Evolutionary conservation across 2,329 filamentous ascomycete genomes (phyloP).

Genomic region (Penicillium hordei): DNA sequence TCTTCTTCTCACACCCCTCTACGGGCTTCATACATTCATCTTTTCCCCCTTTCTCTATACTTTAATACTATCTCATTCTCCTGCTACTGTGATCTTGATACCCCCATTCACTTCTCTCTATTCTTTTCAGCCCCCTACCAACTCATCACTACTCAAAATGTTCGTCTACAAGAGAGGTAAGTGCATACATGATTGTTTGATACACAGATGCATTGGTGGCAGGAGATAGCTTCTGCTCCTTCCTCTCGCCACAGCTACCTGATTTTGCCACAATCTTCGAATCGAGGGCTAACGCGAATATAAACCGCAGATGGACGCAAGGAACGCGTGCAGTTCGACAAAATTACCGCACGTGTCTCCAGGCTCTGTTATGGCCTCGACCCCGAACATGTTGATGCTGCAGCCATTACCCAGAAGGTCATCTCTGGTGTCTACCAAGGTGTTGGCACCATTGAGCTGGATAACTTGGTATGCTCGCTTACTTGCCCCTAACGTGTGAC

Average conservation of each 20-base stretch:
- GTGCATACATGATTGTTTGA: conserved; percentile 18
- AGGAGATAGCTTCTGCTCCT: not conserved
- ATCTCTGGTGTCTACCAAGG: conserved; percentile 99
- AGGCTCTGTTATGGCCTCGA: conserved; percentile 97
- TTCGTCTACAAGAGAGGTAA: conserved; percentile 65
- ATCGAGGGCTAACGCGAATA: conserved; percentile 21
- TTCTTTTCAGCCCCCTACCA: conserved; percentile 10
- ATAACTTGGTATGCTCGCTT: conserved; percentile 75
- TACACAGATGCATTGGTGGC: not conserved
- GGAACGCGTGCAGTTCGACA: conserved; percentile 99
- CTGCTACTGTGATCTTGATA: conserved; percentile 25
- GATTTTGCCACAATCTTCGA: conserved; percentile 19
- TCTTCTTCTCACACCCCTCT: conserved; percentile 24
- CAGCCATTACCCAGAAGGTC: conserved; percentile 98
- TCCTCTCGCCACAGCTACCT: not conserved
- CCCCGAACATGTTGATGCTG: conserved; percentile 91
- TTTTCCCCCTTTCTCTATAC: conserved; percentile 14
- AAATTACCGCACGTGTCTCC: conserved; percentile 98
- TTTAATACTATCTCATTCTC: conserved; percentile 7
- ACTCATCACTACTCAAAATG: conserved; percentile 45
- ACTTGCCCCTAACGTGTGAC: not conserved
- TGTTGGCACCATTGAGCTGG: conserved; percentile 92
- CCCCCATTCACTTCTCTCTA: conserved; percentile 20
- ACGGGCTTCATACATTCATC: conserved; percentile 13
- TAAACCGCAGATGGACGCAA: conserved; percentile 81